Conservation (phyloP, 2,329 filamentous ascomycete genomes). For the Sporothrix pallida region DNA sequence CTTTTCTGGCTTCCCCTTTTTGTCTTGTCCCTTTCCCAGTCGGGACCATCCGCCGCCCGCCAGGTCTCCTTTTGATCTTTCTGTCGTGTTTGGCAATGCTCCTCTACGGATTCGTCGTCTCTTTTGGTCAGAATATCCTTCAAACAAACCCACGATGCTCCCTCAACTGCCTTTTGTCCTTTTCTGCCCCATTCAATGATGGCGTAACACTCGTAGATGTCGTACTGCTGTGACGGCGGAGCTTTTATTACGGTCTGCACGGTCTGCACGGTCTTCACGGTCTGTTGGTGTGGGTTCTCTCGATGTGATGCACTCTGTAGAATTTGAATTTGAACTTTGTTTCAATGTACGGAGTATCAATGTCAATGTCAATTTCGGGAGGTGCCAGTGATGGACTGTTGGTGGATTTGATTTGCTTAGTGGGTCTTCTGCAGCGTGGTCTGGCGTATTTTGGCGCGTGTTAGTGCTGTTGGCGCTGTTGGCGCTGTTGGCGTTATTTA, state of each 20-base stretch:
- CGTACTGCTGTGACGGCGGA: conserved; percentile 13
- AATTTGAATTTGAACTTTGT: neutral
- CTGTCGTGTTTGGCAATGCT: neutral
- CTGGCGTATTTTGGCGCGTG: neutral
- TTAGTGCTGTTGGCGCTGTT: neutral
- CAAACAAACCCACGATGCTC: neutral
- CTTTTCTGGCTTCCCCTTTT: neutral
- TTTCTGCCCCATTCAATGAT: neutral
- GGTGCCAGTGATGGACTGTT: neutral
- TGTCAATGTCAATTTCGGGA: neutral
- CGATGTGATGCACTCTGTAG: too few species aligned
- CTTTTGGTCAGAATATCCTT: neutral
- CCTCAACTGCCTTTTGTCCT: neutral
- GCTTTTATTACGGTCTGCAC: conserved; percentile 5
- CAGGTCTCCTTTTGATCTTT: neutral
- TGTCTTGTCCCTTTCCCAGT: conserved; percentile 2
- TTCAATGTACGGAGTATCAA: neutral
- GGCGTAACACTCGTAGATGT: neutral
- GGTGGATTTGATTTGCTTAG: neutral
- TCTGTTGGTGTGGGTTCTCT: neutral
- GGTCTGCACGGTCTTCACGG: neutral
- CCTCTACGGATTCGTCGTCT: neutral
- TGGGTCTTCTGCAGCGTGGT: neutral
- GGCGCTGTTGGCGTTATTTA: neutral
- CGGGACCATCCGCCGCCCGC: conserved; percentile 7